phyloP scores from a whole-genome alignment of 2,329 filamentous ascomycete genomes.

The Aureobasidium sp. region DNA sequence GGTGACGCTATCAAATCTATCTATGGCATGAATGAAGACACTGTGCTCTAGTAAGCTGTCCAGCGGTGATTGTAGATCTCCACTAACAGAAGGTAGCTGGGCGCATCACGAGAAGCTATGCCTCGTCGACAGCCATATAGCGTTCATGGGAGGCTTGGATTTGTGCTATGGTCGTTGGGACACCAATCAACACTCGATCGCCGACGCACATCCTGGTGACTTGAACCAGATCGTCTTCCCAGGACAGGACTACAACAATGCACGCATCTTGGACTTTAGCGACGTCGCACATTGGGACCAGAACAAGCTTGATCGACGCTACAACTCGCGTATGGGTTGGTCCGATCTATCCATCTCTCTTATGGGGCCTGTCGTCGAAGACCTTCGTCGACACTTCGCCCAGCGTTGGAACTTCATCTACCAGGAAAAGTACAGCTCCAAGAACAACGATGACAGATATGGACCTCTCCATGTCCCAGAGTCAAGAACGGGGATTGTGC shows the following conservation, averaged over 20 bases:
- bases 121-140: slow-evolving; percentile 67
- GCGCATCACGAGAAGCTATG: slow-evolving; percentile 91
- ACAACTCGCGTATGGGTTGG: slow-evolving; percentile 83
- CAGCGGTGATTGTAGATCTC: not conserved
- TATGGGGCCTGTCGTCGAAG: slow-evolving; percentile 66
- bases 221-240: slow-evolving; percentile 72
- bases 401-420: slow-evolving; percentile 92
- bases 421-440: slow-evolving; percentile 66
- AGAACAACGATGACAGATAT: slow-evolving; percentile 45
- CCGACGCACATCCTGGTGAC: slow-evolving; percentile 74
- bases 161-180: slow-evolving; percentile 84
- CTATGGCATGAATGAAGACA: slow-evolving; percentile 74
- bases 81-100: slow-evolving; percentile 44
- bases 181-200: slow-evolving; percentile 72
- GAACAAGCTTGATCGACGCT: slow-evolving; percentile 70
- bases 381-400: slow-evolving; percentile 69
- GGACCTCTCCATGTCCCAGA: slow-evolving; percentile 30
- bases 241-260: slow-evolving; percentile 91
- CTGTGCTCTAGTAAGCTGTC: slow-evolving; percentile 57
- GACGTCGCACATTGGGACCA: slow-evolving; percentile 64
- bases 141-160: slow-evolving; percentile 89
- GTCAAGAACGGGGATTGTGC: slow-evolving; percentile 30
- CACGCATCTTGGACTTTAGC: slow-evolving; percentile 63
- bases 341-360: slow-evolving; percentile 76
- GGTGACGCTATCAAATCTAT: slow-evolving; percentile 67